phyloP scores from a whole-genome alignment of 2,329 filamentous ascomycete genomes.

The Coleophoma crateriformis region DNA sequence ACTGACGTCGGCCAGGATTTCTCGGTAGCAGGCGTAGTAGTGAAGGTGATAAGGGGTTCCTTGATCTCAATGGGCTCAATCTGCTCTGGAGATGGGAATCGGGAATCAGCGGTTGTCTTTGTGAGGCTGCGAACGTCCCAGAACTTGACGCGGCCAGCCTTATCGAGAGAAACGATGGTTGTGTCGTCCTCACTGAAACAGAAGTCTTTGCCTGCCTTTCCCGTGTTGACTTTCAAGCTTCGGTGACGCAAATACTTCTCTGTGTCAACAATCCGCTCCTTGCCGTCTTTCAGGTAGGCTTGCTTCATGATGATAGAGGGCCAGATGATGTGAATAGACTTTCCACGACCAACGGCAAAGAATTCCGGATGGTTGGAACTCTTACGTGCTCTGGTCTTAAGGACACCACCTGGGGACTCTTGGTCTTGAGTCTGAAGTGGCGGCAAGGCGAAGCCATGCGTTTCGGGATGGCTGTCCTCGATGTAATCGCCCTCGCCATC shows the following conservation, averaged over 20 bases:
- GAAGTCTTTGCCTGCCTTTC: conserved; percentile 98
- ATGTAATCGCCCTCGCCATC: conserved; percentile 74
- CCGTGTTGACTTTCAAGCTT: conserved; percentile 88
- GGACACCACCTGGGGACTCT: conserved; percentile 82
- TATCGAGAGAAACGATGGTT: conserved; percentile 91
- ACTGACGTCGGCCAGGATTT: conserved; percentile 98
- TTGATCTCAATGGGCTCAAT: conserved; percentile 63
- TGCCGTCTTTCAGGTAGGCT: conserved; percentile 56
- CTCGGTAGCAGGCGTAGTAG: conserved; percentile 79
- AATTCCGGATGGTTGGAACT: conserved; percentile 87
- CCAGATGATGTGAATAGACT: conserved; percentile 89
- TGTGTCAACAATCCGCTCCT: conserved; percentile 71
- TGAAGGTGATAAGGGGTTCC: conserved; percentile 79
- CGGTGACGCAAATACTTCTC: conserved; percentile 84
- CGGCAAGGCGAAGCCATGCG: conserved; percentile 83
- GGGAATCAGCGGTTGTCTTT: conserved; percentile 42
- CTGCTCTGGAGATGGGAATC: conserved; percentile 43
- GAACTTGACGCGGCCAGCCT: conserved; percentile 93
- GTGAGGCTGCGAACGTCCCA: conserved; percentile 89
- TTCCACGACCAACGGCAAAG: conserved; percentile 92
- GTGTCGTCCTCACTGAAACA: conserved; percentile 96
- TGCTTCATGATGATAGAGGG: conserved; percentile 58
- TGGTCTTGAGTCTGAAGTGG: conserved; percentile 82
- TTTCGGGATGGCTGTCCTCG: conserved; percentile 72
- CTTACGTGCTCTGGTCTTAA: conserved; percentile 91